A percentile compares a stretch with the other conserved stretches of the same genome.
phyloP scores from a whole-genome alignment of 805 yeast species.

The Nakazawaea wyomingensis region DNA sequence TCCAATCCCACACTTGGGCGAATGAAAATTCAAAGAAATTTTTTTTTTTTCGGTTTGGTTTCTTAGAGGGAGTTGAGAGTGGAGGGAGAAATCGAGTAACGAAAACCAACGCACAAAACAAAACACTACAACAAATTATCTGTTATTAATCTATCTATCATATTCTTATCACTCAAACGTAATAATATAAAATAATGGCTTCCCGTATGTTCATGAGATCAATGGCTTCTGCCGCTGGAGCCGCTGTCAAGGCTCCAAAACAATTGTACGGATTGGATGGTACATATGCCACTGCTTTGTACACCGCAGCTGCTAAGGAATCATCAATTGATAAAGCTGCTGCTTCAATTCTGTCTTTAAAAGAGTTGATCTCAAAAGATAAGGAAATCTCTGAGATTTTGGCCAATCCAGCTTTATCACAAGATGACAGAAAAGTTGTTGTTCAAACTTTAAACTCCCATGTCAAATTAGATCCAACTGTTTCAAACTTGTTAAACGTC shows the following conservation, averaged over 20 bases:
- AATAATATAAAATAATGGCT: constrained; percentile 35
- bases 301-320: constrained; percentile 83
- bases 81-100: neutral
- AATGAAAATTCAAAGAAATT: neutral
- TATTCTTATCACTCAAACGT: neutral
- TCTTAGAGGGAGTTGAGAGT: neutral
- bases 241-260: constrained; percentile 74
- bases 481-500: constrained; percentile 74
- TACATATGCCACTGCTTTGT: constrained; percentile 93
- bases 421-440: constrained; percentile 67
- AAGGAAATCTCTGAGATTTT: constrained; percentile 56
- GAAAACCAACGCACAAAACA: neutral
- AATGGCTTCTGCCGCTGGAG: constrained; percentile 61
- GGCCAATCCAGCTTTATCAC: constrained; percentile 78
- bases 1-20: neutral
- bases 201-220: constrained; percentile 65
- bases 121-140: neutral
- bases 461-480: constrained; percentile 57
- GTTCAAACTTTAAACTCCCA: constrained; percentile 51
- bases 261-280: constrained; percentile 95
- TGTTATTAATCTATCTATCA: neutral
- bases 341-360: constrained; percentile 56
- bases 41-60: neutral
- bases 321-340: constrained; percentile 66
- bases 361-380: constrained; percentile 54